Conservation (phyloP, 2,329 filamentous ascomycete genomes). For the Aureobasidium sp. region DNA sequence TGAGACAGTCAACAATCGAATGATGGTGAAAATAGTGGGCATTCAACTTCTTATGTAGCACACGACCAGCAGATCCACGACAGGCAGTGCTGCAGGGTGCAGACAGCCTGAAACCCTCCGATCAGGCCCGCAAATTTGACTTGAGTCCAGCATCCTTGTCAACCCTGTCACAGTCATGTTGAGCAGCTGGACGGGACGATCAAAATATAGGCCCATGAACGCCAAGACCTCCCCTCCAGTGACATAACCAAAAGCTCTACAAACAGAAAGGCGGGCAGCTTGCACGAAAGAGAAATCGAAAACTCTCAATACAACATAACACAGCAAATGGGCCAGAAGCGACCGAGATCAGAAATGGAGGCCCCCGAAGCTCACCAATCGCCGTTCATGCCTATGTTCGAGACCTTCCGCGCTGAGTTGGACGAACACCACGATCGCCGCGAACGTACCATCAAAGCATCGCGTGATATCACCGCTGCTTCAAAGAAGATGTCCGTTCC, state of each 20-base stretch:
- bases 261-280: too few relatives aligned
- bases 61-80: neutral
- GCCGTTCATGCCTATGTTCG: slow-evolving; percentile 63
- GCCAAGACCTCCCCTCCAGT: too few relatives aligned
- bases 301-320: neutral
- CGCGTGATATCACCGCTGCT: slow-evolving; percentile 81
- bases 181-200: neutral
- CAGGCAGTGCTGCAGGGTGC: neutral
- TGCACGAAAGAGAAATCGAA: too few relatives aligned
- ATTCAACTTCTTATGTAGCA: neutral
- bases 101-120: slow-evolving; percentile 7
- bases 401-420: slow-evolving; percentile 73
- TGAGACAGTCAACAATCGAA: neutral
- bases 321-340: slow-evolving; percentile 16
- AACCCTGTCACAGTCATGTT: neutral
- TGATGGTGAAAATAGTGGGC: neutral
- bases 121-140: slow-evolving; percentile 4
- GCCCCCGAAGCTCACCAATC: slow-evolving; percentile 22
- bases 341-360: slow-evolving; percentile 15
- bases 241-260: too few relatives aligned
- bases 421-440: slow-evolving; percentile 92
- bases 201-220: neutral
- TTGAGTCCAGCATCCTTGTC: neutral
- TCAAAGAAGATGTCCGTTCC: slow-evolving; percentile 86
- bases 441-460: slow-evolving; percentile 83